Evolutionary conservation across 768 basidiomycete genomes (phyloP).

Genomic region (Scleroderma bovista): DNA sequence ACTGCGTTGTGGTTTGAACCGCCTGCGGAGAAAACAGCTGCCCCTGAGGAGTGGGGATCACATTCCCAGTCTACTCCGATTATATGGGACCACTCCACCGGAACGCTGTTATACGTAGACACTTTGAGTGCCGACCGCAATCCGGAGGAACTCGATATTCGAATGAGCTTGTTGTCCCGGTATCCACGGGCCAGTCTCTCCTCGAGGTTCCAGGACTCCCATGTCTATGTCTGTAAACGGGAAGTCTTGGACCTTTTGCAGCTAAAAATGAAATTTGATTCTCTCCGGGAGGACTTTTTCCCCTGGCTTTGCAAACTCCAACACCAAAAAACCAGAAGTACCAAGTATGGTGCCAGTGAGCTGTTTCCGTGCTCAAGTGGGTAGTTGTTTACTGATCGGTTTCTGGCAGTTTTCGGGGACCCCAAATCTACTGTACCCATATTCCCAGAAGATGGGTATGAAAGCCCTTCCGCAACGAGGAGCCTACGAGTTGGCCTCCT

Average conservation of each 20-base stretch:
- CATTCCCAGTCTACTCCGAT: conserved; percentile 45
- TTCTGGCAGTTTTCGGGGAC: conserved; percentile 38
- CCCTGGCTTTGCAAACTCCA: conserved; percentile 90
- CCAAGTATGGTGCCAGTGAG: conserved; percentile 56
- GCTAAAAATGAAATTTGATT: conserved; percentile 67
- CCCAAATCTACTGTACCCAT: conserved; percentile 36
- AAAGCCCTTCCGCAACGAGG: conserved; percentile 29
- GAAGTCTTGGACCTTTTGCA: conserved; percentile 67
- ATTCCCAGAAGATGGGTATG: conserved; percentile 39
- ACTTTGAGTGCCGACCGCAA: conserved; percentile 64
- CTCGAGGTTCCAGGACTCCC: conserved; percentile 71
- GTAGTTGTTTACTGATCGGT: not conserved
- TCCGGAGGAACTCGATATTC: conserved; percentile 64
- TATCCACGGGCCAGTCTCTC: conserved; percentile 70
- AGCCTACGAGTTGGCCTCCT: conserved; percentile 63
- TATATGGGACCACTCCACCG: conserved; percentile 60
- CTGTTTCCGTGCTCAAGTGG: not conserved
- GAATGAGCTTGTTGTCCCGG: conserved; percentile 74
- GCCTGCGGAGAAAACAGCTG: conserved; percentile 46
- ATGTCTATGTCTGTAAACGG: conserved; percentile 84
- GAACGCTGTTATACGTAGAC: conserved; percentile 69
- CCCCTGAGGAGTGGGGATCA: conserved; percentile 64
- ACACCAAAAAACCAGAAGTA: conserved; percentile 57
- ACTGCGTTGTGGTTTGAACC: conserved; percentile 62
- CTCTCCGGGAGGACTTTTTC: conserved; percentile 83